Evolutionary conservation across 768 basidiomycete species (phyloP).

Genomic region (Auriscalpium orientale): DNA sequence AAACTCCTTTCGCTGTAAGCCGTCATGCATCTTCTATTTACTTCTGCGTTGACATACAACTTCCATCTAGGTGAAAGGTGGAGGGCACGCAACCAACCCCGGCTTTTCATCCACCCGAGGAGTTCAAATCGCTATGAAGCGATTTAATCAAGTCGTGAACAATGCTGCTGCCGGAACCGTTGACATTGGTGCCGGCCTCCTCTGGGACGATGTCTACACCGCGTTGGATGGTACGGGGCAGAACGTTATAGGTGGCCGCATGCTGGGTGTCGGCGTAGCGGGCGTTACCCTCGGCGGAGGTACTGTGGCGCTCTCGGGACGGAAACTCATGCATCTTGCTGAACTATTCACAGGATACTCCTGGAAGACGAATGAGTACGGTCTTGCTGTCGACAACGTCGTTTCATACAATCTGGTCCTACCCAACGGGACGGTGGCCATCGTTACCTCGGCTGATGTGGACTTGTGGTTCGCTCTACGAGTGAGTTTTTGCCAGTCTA

Average conservation of each 20-base stretch:
- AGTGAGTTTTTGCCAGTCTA: background rate
- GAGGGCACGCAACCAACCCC: slow-evolving; percentile 18
- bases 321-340: background rate
- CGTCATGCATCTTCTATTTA: background rate
- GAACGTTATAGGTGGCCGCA: slow-evolving; percentile 18
- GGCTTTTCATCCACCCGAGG: slow-evolving; percentile 21
- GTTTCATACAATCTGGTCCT: slow-evolving; percentile 20
- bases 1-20: slow-evolving; percentile 6
- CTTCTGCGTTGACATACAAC: too few relatives aligned
- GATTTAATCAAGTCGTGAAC: slow-evolving; percentile 10
- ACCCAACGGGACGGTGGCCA: slow-evolving; percentile 19
- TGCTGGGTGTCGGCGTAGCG: slow-evolving; percentile 18
- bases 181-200: slow-evolving; percentile 16
- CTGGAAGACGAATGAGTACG: slow-evolving; percentile 25
- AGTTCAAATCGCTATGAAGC: slow-evolving; percentile 20
- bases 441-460: slow-evolving; percentile 1
- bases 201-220: slow-evolving; percentile 22
- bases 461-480: slow-evolving; percentile 11
- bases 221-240: slow-evolving; percentile 11
- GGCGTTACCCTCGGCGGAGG: slow-evolving; percentile 21
- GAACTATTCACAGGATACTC: slow-evolving; percentile 21
- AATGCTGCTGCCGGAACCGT: slow-evolving; percentile 3
- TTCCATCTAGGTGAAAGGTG: slow-evolving; percentile 15
- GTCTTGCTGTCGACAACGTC: slow-evolving; percentile 29
- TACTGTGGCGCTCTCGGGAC: background rate